These are phyloP conservation scores for Triticum dicoccoides DNA, from an alignment of 176 grass and related monocot species.

Conservation along the genomic window DNA sequence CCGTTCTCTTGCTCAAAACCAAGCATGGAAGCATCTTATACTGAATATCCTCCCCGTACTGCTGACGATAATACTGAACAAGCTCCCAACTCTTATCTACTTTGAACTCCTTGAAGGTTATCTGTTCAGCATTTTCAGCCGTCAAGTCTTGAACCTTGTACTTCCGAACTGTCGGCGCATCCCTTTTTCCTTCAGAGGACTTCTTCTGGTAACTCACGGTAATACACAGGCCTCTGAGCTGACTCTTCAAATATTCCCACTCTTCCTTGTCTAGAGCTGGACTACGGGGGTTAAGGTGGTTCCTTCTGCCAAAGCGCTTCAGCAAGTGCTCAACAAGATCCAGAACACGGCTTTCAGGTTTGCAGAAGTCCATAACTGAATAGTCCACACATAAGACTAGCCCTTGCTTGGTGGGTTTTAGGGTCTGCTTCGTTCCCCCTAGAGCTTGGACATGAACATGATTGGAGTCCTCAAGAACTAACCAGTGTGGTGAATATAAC, in stretches of 20 bases:
- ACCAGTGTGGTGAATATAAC: constrained; percentile 29
- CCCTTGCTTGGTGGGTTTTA: constrained; percentile 36
- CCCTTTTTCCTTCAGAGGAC: not conserved
- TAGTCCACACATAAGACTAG: constrained; percentile 38
- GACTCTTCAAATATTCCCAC: not conserved
- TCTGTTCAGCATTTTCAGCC: not conserved
- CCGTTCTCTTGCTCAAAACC: constrained; percentile 36
- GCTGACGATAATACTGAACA: constrained; percentile 22
- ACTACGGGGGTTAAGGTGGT: not conserved
- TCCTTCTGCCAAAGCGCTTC: not conserved
- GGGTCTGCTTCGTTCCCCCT: constrained; percentile 36
- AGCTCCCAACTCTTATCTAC: not conserved
- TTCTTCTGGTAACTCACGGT: constrained; percentile 37
- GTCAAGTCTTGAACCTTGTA: constrained; percentile 43
- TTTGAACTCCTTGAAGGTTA: constrained; percentile 7
- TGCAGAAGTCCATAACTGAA: constrained; percentile 39
- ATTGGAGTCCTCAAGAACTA: no score
- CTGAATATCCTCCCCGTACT: constrained; percentile 2
- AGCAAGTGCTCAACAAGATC: constrained; percentile 3
- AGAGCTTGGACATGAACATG: constrained; percentile 12
- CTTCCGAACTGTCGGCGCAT: not conserved
- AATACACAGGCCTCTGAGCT: constrained; percentile 32
- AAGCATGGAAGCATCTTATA: constrained; percentile 44
- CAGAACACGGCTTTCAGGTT: constrained; percentile 32
- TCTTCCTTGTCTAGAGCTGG: not conserved